A percentile compares a stretch with the other conserved stretches of the same genome.
phyloP scores from a whole-genome alignment of 2,329 filamentous ascomycete species.

The Fusarium sp. region DNA sequence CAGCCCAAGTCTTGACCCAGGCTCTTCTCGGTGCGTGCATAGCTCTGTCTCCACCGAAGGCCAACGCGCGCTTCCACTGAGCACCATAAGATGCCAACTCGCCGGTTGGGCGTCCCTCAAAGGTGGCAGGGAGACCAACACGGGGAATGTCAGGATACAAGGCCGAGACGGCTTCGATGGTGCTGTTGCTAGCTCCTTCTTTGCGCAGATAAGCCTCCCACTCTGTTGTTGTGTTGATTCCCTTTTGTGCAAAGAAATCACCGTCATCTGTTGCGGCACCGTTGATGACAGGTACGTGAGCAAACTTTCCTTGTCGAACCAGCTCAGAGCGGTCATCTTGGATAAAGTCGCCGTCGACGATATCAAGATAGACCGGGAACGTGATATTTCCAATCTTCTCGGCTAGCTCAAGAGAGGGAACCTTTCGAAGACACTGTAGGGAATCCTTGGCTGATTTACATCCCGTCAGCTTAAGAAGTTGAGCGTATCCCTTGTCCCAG shows the following conservation, averaged over 20 bases:
- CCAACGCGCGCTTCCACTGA: slow-evolving; percentile 29
- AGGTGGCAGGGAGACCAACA: slow-evolving; percentile 8
- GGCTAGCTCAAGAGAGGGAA: slow-evolving; percentile 20
- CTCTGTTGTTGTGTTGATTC: slow-evolving; percentile 19
- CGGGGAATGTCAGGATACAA: slow-evolving; percentile 27
- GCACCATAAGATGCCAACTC: slow-evolving; percentile 6
- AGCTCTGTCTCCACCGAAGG: slow-evolving; percentile 23
- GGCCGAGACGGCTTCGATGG: slow-evolving; percentile 9
- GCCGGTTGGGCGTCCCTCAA: slow-evolving; percentile 7
- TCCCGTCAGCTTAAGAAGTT: not conserved
- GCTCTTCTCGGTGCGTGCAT: slow-evolving; percentile 28
- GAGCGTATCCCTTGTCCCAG: slow-evolving; percentile 19
- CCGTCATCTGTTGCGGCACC: slow-evolving; percentile 16
- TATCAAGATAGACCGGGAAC: slow-evolving; percentile 28
- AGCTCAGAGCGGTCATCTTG: slow-evolving; percentile 20
- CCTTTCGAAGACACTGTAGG: slow-evolving; percentile 20
- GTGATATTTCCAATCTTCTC: slow-evolving; percentile 16
- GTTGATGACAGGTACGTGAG: slow-evolving; percentile 13
- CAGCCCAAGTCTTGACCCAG: slow-evolving; percentile 21
- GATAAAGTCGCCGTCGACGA: slow-evolving; percentile 24
- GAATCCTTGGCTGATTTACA: not conserved
- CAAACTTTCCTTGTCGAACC: slow-evolving; percentile 16
- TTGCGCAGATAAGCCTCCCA: slow-evolving; percentile 20
- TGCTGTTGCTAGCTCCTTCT: slow-evolving; percentile 14
- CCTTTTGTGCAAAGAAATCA: slow-evolving; percentile 22